Evolutionary conservation across 139 green algal species (phyloP), one percentile per base, ranked within the genome.

Genomic region (Asterochloris erici): DNA sequence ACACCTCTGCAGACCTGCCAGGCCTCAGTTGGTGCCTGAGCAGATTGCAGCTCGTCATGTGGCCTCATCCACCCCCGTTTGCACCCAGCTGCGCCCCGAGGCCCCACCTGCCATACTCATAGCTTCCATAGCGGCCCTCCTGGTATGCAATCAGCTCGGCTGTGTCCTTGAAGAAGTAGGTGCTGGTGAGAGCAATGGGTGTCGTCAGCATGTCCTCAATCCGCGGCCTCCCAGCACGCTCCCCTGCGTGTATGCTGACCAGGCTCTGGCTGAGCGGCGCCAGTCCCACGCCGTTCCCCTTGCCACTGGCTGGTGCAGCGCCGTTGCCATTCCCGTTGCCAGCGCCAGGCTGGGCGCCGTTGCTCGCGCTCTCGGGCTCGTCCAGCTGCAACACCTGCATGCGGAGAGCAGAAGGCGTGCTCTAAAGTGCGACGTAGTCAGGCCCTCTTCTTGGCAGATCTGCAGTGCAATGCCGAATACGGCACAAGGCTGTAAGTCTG

Each of bases 141-240:
- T 99, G 96, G 83, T 98, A 98, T 0, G 91, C 97, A 61, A 99
- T 99, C 28, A 99, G 88, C 88, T 99, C 93, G 63, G 83, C 87
- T 1, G 94, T 97, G 85, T 96, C 88, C 70, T 92, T 91, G 85
- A 99, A 99, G 13, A 89, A 95, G 90, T 98, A 99, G 9, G 97
- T 99, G 1, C 95, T 93, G 1, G 96, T 99, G 84, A 98, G 94
- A 1, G 98, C 95, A 78, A 99, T 98, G 12, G 97, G 97, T 24
- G 97, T 99, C 9, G 97, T 99, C 47, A 99, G 86, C 17, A 95
- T 93, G 85, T 99, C 97, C 29, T 88, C 85, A 0, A 98, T 89
- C 2, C 89, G 82, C 2, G 95, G 95, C n/a, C 96, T 83, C 9
- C 95, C 95, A 4, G 79, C 77, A 29, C 94, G 87, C 87, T 99